Conservation (phyloP, 1,284 basidiomycete genomes). For the Naganishia sp. region DNA sequence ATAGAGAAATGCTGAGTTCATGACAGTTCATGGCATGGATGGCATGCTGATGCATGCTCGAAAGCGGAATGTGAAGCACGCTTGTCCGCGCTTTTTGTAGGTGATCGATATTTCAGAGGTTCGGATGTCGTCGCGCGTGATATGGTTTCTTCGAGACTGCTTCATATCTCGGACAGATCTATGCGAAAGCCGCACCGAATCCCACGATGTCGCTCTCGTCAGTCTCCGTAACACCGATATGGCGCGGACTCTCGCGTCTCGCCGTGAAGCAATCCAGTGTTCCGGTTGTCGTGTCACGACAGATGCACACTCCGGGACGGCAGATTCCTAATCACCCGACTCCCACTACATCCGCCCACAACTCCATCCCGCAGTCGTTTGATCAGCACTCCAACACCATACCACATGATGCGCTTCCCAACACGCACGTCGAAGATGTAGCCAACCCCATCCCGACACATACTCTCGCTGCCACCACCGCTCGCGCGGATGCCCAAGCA, state of each 20-base stretch:
- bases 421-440: conserved; percentile 2
- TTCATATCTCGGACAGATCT: not conserved
- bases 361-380: conserved; percentile 18
- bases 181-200: not conserved
- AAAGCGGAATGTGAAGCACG: not conserved
- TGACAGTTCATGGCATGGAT: no score
- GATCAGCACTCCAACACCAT: conserved; percentile 19
- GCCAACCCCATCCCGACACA: conserved; percentile 10
- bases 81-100: conserved; percentile 8
- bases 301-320: conserved; percentile 30
- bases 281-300: not conserved
- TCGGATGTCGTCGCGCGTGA: not conserved
- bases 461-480: conserved; percentile 12
- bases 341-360: conserved; percentile 29
- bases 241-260: conserved; percentile 9
- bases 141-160: not conserved
- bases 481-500: conserved; percentile 15
- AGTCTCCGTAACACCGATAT: conserved; percentile 2
- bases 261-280: not conserved
- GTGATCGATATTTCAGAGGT: conserved; percentile 2
- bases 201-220: conserved; percentile 10
- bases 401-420: conserved; percentile 3
- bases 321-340: conserved; percentile 30
- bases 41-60: not conserved
- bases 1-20: no score